Percentiles rank a stretch among this genome's conserved stretches.
Conservation (phyloP, 768 basidiomycete species). For the Pleurotus sapidus region DNA sequence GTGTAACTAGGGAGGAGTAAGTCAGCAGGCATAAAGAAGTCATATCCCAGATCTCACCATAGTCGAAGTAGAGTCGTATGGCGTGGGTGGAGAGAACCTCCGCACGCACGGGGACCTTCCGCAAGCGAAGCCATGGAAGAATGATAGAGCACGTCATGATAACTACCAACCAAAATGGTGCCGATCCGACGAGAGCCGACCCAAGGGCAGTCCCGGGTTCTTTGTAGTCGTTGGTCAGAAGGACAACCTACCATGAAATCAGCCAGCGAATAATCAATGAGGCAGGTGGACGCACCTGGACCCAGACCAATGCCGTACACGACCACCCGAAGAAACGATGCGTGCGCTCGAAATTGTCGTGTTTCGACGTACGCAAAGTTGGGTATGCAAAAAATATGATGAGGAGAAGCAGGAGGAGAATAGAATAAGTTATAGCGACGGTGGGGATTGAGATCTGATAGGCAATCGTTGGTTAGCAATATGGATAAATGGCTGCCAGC, state of each 20-base stretch:
- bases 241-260: constrained; percentile 34
- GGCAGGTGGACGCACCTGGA: constrained; percentile 25
- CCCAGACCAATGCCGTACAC: constrained; percentile 39
- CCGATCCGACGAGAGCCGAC: constrained; percentile 36
- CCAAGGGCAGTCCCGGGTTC: constrained; percentile 31
- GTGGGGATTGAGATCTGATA: constrained; percentile 5
- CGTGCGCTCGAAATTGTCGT: constrained; percentile 38
- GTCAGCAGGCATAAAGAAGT: not conserved
- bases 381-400: constrained; percentile 40
- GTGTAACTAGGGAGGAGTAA: constrained; percentile 26
- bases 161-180: constrained; percentile 59
- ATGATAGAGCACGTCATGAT: constrained; percentile 52
- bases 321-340: constrained; percentile 47
- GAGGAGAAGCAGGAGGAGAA: constrained; percentile 23
- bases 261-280: not conserved
- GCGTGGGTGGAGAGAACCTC: constrained; percentile 56
- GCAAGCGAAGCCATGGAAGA: constrained; percentile 53
- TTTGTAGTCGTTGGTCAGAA: constrained; percentile 53
- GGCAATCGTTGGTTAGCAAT: not conserved
- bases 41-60: constrained; percentile 31
- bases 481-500: not conserved
- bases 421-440: constrained; percentile 11
- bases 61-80: constrained; percentile 56
- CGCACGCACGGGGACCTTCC: constrained; percentile 50
- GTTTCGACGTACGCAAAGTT: constrained; percentile 29